Base-by-base conservation (phyloP, 2,329 filamentous ascomycete genomes). In the Aspergillus ochraceus region DNA sequence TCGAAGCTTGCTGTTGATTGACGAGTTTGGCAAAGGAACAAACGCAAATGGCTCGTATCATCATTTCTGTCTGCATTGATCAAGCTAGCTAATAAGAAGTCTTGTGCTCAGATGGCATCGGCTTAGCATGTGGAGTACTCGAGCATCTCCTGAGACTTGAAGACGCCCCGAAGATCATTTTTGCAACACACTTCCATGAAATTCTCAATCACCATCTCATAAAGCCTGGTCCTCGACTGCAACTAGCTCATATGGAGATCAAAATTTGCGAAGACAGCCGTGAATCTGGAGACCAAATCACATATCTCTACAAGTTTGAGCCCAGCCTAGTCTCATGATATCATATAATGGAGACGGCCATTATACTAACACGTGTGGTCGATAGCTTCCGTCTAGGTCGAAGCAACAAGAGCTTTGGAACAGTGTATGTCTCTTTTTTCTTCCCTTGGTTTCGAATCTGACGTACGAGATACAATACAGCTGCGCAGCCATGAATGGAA, bases 401-500 rank as follows among this genome's bases (percentile, higher is more conserved):
- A 58, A 94, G 88, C 66, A 86, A 81, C 8, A 89, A 90, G 14
- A 97, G 92, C 70, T 96, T 96, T 69, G 95, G 95, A 0, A 90
- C 88, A 29, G 84, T 85, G 75, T 84, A 73, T 58, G 74, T 63
- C 19, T 49, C 46, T 29, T 24, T 9, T 8, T 22, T 30, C 51
- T 20, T 10, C 36, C 17, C 12, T 26, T 9, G 6, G 11, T 29
- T 19, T 12, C 17, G 17, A 10, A 6, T 55, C 52, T 29, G 45
- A 57, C 17, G 36, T 17, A 4, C 17, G 36, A 52, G 19, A 56
- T 49, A 9, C 39, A 8, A 26, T 29, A 51, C 60, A 85, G 82
- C 55, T 98, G 95, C 71, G 95, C 95, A 29, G 87, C 88, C 3
- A 85, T 96, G 74, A 97, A 96, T 68, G 93, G 93, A 1, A 87